Percentiles rank a stretch among this genome's conserved stretches.
These are phyloP conservation scores for Wickerhamiella brachini DNA, from an alignment of 805 yeast species.

Conservation along the genomic window DNA sequence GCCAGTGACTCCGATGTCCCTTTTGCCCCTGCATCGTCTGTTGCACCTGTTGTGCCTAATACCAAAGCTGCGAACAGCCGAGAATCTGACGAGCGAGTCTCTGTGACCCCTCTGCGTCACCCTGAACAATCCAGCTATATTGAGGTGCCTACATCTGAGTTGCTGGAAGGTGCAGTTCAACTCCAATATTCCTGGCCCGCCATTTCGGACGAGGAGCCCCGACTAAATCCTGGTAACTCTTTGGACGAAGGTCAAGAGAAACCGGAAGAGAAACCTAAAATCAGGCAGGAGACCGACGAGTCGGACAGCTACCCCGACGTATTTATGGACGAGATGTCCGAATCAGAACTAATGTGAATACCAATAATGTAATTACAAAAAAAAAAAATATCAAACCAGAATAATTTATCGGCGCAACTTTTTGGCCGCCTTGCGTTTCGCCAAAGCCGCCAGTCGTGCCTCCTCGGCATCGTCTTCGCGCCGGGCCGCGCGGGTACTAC, in stretches of 20 bases:
- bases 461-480: constrained; percentile 66
- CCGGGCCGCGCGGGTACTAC: constrained; percentile 54
- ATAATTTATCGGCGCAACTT: constrained; percentile 5
- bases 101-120: too few species aligned
- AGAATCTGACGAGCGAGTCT: too few species aligned
- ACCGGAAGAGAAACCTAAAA: too few species aligned
- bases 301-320: constrained; percentile 29
- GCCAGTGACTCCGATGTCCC: not conserved
- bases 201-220: not conserved
- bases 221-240: not conserved
- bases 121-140: not conserved
- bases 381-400: too few species aligned
- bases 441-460: constrained; percentile 32
- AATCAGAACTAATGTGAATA: not conserved
- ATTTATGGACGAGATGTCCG: not conserved
- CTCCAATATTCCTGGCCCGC: not conserved
- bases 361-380: not conserved
- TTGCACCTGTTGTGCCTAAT: too few species aligned
- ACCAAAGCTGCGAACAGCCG: too few species aligned
- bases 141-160: not conserved
- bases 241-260: too few species aligned
- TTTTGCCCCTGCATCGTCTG: too few species aligned
- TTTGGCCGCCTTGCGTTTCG: constrained; percentile 29
- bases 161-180: not conserved
- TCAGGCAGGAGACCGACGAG: constrained; percentile 10